Evolutionary conservation across 176 grass and related monocot genomes (phyloP), one percentile per base, ranked within the genome.

Genomic region (Saccharum officinarum): DNA sequence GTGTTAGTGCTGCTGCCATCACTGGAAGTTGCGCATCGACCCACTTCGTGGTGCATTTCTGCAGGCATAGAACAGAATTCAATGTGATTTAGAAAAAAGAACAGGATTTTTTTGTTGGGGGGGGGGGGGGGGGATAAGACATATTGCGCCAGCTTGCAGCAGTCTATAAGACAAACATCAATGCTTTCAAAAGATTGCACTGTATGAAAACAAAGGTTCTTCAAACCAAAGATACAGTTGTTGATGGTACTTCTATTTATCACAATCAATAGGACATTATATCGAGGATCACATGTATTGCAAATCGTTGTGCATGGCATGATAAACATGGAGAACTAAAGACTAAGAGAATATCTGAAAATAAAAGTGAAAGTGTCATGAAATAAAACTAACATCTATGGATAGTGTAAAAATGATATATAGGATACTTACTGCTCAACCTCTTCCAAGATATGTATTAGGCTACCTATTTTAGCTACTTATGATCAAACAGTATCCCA

Each of bases 11-110:
- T 78, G 60, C 73, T 34, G 28, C 82, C 30, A 67, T 95, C 78
- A 93, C 91, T 90, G 90, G 82, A 90, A 85, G 88, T 80, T 99
- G 84, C 94, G 97, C 40, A 87, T 86, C 38, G 86, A 89, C 72
- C 91, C 90, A 88, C 88, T 92, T 87, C 88, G 88, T n/a, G 92
- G 61, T 30, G 79, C 66, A 20, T 57, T 94, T 90, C 93, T 96
- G 93, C 77, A 87, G 52, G 75, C 25, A 88, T 59, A 13, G 38
- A 84, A 37, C 16, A 80, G 13, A 76, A 81, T 63, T 37, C 8
- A 85, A 22, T n/a, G 4, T 61, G 37, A 75, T 18, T 86, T 28
- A 55, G 54, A 83, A 33, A 37, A 76, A 33, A 7, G 20, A 59
- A 59, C 20, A 61, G 8, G 8, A 10, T 23, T 25, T 59, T 22